Evolutionary conservation across 257 asterid species (phyloP), one percentile per base, ranked within the genome.

Genomic region (Schizonepeta tenuifolia): DNA sequence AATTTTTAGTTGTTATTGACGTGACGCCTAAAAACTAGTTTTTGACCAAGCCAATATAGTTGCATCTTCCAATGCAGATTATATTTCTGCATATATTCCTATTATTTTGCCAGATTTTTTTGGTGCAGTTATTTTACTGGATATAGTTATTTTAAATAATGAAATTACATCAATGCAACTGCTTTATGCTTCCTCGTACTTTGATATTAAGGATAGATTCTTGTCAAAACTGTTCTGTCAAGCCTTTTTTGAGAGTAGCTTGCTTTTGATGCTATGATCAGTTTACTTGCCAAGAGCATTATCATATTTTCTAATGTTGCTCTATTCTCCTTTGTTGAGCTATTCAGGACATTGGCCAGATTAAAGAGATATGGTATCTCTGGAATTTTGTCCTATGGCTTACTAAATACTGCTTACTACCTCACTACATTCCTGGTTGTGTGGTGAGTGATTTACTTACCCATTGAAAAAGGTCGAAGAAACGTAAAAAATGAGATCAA

Each of bases 341-440:
- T 54, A 85, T 67, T 67, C 85, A 91, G 97, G 88, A 73, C 83
- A 70, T 67, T 91, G 80, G 71, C 57, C 78, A 84, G 69, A 80
- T 76, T 93, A 88, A 91, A 86, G 89, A 89, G 92, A 81, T 93
- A 86, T 58, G 98, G 97, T 8, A 60, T 82, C 75, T 80, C 96
- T 1, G 98, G 98, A 68, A 81, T 91, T 75, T 84, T 93, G 82
- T 85, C 98, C 40, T 93, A 93, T 67, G 98, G 98, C 64, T 80
- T 93, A 56, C 88, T 93, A 46, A 93, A 93, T 70, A 93, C 97
- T 58, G 96, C 85, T 55, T 93, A 91, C 86, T 91, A 93, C 77
- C 88, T 86, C 71, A 83, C 90, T 54, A 88, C 96, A 44, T 93
- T 93, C 79, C 96, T 93, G 21, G 84, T 91, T 26, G 96, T 93